Percentiles rank a stretch among this genome's conserved stretches.
These are phyloP conservation scores for Lichtheimia corymbifera DNA, from an alignment of 371 early-diverging fungal species.

Conservation along the genomic window DNA sequence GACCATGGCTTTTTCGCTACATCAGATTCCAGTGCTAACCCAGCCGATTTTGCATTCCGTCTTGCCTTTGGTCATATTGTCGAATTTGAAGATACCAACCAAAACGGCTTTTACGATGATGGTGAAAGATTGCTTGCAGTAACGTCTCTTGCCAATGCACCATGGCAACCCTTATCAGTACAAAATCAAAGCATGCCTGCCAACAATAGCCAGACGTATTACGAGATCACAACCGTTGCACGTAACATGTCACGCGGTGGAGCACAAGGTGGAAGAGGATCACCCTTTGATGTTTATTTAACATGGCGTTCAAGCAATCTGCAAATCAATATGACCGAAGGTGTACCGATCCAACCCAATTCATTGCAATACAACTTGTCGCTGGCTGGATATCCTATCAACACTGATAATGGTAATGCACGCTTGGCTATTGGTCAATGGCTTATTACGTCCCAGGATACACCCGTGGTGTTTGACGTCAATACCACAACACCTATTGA, in stretches of 20 bases:
- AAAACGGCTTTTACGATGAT: conserved; percentile 44
- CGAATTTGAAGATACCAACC: conserved; percentile 46
- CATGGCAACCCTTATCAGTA: conserved; percentile 38
- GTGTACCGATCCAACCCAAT: conserved; percentile 40
- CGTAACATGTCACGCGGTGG: conserved; percentile 27
- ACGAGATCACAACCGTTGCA: conserved; percentile 30
- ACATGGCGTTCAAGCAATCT: conserved; percentile 39
- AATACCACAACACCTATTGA: conserved; percentile 41
- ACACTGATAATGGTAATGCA: conserved; percentile 8
- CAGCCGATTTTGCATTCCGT: conserved; percentile 44
- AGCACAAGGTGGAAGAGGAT: neutral
- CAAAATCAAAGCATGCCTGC: conserved; percentile 33
- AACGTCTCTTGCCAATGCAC: conserved; percentile 24
- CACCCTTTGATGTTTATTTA: conserved; percentile 25
- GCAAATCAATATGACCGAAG: conserved; percentile 44
- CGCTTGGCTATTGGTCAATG: conserved; percentile 34
- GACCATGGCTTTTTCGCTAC: conserved; percentile 44
- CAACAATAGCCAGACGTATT: conserved; percentile 27
- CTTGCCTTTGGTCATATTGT: conserved; percentile 34
- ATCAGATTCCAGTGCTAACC: conserved; percentile 33
- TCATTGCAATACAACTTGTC: conserved; percentile 42
- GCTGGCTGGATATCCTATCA: conserved; percentile 26
- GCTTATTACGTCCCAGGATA: conserved; percentile 12
- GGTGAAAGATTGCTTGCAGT: conserved; percentile 31
- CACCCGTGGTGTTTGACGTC: conserved; percentile 29